Evolutionary conservation across 768 basidiomycete genomes (phyloP).

Genomic region (Boletus coccyginus): DNA sequence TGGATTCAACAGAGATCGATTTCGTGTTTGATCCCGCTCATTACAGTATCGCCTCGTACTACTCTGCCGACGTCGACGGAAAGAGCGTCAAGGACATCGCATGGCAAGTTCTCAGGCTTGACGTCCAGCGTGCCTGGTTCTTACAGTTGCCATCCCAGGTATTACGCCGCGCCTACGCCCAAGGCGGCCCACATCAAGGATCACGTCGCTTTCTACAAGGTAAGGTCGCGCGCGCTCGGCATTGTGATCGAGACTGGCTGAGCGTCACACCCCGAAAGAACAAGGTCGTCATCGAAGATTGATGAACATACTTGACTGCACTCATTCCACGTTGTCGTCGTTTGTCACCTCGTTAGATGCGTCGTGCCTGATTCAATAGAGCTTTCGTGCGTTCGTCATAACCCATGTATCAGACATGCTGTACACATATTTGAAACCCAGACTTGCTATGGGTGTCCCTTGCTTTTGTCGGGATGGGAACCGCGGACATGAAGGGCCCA

Average conservation of each 20-base stretch:
- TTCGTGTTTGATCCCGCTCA: background rate
- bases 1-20: no score
- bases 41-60: slow-evolving; percentile 61
- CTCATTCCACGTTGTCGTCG: background rate
- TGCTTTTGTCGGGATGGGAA: background rate
- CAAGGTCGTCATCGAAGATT: slow-evolving; percentile 22
- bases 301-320: no score
- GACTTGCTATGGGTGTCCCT: background rate
- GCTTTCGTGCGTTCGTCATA: background rate
- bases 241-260: background rate
- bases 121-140: background rate
- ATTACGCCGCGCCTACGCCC: slow-evolving; percentile 56
- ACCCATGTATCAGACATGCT: background rate
- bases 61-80: slow-evolving; percentile 51
- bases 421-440: background rate
- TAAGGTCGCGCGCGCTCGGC: slow-evolving; percentile 18
- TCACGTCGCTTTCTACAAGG: slow-evolving; percentile 81
- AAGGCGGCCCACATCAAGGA: slow-evolving; percentile 61
- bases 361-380: background rate
- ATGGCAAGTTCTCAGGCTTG: slow-evolving; percentile 44
- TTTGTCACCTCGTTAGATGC: background rate
- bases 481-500: background rate
- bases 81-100: slow-evolving; percentile 55
- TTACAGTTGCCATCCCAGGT: slow-evolving; percentile 42
- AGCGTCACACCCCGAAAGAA: slow-evolving; percentile 7